Conservation (phyloP, 139 green algal genomes). For the Chlamydomonas incerta region DNA sequence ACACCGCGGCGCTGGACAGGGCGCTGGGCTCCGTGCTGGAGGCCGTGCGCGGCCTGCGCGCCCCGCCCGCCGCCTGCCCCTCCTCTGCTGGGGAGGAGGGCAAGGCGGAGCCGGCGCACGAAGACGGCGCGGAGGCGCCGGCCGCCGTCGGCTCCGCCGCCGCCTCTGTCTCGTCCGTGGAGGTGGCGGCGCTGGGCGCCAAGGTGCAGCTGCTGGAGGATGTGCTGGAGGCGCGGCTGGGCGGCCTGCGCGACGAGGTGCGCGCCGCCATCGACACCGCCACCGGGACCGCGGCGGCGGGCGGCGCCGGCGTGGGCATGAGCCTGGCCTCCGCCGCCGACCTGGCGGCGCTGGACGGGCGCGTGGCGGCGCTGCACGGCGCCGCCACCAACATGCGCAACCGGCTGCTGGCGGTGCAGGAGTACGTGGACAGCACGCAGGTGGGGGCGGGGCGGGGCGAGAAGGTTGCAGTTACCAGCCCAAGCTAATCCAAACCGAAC, state of each 20-base stretch:
- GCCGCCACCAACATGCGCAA: slow-evolving; percentile 43
- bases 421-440: slow-evolving; percentile 56
- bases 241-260: neutral
- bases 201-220: slow-evolving; percentile 9
- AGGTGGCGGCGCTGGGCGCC: neutral
- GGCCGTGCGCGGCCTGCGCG: neutral
- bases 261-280: too few relatives aligned
- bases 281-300: neutral
- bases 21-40: neutral
- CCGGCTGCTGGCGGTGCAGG: slow-evolving; percentile 47
- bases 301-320: neutral
- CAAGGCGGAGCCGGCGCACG: too few relatives aligned
- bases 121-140: neutral
- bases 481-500: too few relatives aligned
- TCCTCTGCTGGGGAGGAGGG: neutral
- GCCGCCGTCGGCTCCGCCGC: neutral
- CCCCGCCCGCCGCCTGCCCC: neutral
- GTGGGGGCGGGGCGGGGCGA: neutral
- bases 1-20: neutral
- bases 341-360: slow-evolving; percentile 26
- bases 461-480: too few relatives aligned
- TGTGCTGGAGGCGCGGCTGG: neutral
- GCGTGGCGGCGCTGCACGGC: slow-evolving; percentile 30
- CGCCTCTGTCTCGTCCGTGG: neutral
- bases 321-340: neutral